Conservation (phyloP, 257 asterid genomes). For the Catharanthus roseus region DNA sequence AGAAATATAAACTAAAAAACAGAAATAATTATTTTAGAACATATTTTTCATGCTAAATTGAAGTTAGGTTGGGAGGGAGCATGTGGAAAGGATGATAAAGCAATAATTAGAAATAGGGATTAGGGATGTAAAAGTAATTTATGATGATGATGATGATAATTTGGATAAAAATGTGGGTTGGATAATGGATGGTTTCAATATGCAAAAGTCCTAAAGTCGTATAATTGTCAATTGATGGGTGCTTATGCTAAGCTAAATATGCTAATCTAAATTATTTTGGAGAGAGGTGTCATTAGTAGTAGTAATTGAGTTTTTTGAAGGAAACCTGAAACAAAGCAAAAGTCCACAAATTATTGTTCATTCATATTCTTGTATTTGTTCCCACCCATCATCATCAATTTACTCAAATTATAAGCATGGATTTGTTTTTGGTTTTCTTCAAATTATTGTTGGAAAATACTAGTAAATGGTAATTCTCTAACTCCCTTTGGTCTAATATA, state of each 20-base stretch:
- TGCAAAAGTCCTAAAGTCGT: not conserved
- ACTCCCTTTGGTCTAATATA: not conserved
- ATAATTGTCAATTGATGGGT: constrained; percentile 1
- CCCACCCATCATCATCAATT: not conserved
- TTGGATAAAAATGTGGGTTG: too few relatives aligned
- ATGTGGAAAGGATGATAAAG: too few relatives aligned
- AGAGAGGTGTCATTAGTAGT: not conserved
- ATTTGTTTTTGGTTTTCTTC: not conserved
- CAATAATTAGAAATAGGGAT: too few relatives aligned
- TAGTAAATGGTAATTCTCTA: not conserved
- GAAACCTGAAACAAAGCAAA: not conserved
- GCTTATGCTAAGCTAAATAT: not conserved
- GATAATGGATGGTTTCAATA: too few relatives aligned
- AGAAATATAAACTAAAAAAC: too few relatives aligned
- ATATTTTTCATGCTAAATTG: too few relatives aligned
- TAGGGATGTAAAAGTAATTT: too few relatives aligned
- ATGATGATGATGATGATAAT: too few relatives aligned
- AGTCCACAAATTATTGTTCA: not conserved
- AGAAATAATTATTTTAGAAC: too few relatives aligned
- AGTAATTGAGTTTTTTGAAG: not conserved
- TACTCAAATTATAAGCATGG: too few relatives aligned
- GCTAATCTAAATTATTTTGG: constrained; percentile 1
- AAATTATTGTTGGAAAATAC: not conserved
- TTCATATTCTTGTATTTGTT: not conserved
- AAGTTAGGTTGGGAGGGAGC: too few relatives aligned